A percentile compares a stretch with the other conserved stretches of the same genome.
phyloP scores from a whole-genome alignment of 208 protist genomes.

The Leishmania tarentolae region DNA sequence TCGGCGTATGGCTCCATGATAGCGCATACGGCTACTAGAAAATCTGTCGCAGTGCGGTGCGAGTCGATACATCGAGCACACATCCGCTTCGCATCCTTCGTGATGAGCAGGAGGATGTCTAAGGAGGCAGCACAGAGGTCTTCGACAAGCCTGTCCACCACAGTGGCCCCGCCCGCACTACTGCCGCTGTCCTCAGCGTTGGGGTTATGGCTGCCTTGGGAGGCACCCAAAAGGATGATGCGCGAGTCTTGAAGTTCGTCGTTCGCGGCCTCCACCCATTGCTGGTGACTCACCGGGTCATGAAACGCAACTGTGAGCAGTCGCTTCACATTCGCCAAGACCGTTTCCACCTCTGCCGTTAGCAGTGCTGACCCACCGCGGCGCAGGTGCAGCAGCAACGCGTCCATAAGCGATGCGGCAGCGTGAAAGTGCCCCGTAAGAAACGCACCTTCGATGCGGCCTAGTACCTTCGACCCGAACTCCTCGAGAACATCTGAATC shows the following conservation, averaged over 20 bases:
- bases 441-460: constrained; percentile 59
- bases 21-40: constrained; percentile 66
- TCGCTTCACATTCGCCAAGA: constrained; percentile 59
- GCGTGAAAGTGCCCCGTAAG: constrained; percentile 55
- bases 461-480: constrained; percentile 50
- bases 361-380: constrained; percentile 36
- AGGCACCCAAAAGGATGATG: constrained; percentile 29
- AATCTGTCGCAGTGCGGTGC: constrained; percentile 58
- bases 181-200: not conserved
- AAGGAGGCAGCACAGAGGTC: constrained; percentile 59
- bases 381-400: constrained; percentile 51
- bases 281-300: constrained; percentile 21
- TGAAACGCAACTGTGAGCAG: constrained; percentile 45
- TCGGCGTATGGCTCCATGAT: constrained; percentile 61
- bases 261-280: constrained; percentile 61
- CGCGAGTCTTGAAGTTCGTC: constrained; percentile 53
- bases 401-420: constrained; percentile 59
- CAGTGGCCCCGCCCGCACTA: constrained; percentile 3
- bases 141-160: constrained; percentile 31
- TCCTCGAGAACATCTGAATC: constrained; percentile 33
- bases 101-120: constrained; percentile 73
- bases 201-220: not conserved
- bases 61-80: constrained; percentile 47
- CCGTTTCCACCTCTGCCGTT: constrained; percentile 59
- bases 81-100: constrained; percentile 59